Base-by-base conservation (phyloP, 192 early-diverging fungal species). In the Rhizoclosmatium sp. region DNA sequence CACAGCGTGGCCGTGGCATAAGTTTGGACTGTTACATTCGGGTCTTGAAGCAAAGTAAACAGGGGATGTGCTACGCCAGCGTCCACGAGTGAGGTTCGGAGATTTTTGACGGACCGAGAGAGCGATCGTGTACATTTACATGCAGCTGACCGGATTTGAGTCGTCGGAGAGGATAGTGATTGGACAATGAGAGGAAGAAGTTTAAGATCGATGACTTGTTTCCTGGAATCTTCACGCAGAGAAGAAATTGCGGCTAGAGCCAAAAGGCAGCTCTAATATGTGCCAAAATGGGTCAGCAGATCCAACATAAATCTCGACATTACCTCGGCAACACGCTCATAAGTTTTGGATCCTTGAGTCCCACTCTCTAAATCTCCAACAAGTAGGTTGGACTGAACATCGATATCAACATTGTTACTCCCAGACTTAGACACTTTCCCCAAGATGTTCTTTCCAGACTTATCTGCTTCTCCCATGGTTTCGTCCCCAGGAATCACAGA, bases 1-100 rank as follows among this genome's bases (percentile, higher is more conserved):
- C 95, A 95, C 1, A 97, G 76, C 0, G 93, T 92, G 3, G 92
- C 95, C 51, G 88, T 91, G 3, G 94, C 94, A 12, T 85, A 86
- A 42, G 88, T 86, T 49, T 91, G 90, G 0, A 95, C 93, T 7
- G 87, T 83, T 2, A 83, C 77, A 54, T 87, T 88, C 44, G 84
- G 80, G 81, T 94, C 93, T 4, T 83, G 78, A 16, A 95, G 81
- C 1, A 95, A 76, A 82, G 87, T 84, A 72, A 94, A 90, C 47
- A 97, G 80, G 21, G 94, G 93, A 4, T 72, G 39, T 14, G 88
- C 90, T 1, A 96, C 85, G 40, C 92, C 92, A 12, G 90, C 92
- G 81, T 97, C 95, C 12, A 95, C 90, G 10, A 96, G 84, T 48
- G 83, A 85, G 1, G 95, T 97, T 56, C 95, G 85, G 47, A 97